Evolutionary conservation across 257 asterid species (phyloP), one percentile per base, ranked within the genome.

Genomic region (Lavandula angustifolia): DNA sequence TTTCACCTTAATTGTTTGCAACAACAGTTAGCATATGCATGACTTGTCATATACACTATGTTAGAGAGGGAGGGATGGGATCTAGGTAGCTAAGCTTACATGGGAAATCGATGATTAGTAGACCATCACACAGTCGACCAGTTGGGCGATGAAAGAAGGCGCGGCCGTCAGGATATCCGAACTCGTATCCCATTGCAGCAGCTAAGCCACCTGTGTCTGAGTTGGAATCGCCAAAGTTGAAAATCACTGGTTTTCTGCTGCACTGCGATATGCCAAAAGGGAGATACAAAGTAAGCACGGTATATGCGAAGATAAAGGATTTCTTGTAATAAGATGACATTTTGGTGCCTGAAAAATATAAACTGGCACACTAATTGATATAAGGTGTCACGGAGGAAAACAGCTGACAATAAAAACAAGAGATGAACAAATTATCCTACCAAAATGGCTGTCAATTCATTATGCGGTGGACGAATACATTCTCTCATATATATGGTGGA

Each of bases 191-290:
- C 58, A 9, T 66, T 22, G 71, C 70, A 50, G 73, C 74, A 0
- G 82, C 58, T 0, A n/a, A 54, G n/a, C 82, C 83, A 12, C 87
- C 85, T 0, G 81, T 84, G 64, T 84, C 85, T 5, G 89, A 83
- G 63, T 80, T 81, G 16, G 87, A 84, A 57, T 79, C 83, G 0
- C 87, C 85, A 17, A 79, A 84, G 74, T 81, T 84, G 71, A 81
- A 70, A 22, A 83, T 76, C 29, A 78, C 63, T 4, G 84, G 62
- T 53, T 66, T 67, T 37, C 60, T 68, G 38, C 53, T 70, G 60
- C 80, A 77, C 50, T 74, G 50, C 12, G 75, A 79, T 47, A 29
- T 75, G 68, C 49, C 79, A 41, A 56, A 31, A 7, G 67, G 71
- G 16, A 48, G 53, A 10, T 9, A 22, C 12, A 55, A 6, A 12